These are phyloP conservation scores for Penicillium sp. DNA, from an alignment of 2,329 filamentous ascomycete genomes.

Conservation along the genomic window DNA sequence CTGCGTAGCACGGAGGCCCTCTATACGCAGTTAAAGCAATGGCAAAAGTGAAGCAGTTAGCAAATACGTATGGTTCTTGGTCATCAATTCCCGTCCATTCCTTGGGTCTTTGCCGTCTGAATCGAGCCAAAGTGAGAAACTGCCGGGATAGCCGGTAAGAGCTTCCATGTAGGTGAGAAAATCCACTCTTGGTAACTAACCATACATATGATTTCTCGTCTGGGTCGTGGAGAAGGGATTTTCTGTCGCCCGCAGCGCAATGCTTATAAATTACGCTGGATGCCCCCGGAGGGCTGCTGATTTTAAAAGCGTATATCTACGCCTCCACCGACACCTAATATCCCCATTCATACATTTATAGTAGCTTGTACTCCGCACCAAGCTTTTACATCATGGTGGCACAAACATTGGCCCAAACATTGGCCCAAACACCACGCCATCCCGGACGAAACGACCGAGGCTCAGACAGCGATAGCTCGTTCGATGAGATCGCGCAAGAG, in stretches of 20 bases:
- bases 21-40: not conserved
- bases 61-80: not conserved
- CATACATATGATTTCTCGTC: slow-evolving; percentile 15
- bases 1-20: not conserved
- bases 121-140: slow-evolving; percentile 13
- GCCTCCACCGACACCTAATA: not conserved
- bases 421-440: slow-evolving; percentile 18
- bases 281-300: not conserved
- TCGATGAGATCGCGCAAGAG: slow-evolving; percentile 25
- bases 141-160: slow-evolving; percentile 25
- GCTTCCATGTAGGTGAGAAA: slow-evolving; percentile 25
- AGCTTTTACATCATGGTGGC: slow-evolving; percentile 17
- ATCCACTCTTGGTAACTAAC: slow-evolving; percentile 23
- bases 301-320: not conserved
- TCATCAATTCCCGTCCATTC: slow-evolving; percentile 10
- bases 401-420: slow-evolving; percentile 21
- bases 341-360: not conserved
- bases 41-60: slow-evolving; percentile 5
- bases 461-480: slow-evolving; percentile 26
- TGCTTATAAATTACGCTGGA: slow-evolving; percentile 25
- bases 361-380: slow-evolving; percentile 4
- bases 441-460: slow-evolving; percentile 21
- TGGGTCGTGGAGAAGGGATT: slow-evolving; percentile 13
- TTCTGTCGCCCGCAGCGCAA: slow-evolving; percentile 8
- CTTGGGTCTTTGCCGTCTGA: slow-evolving; percentile 12